Percentiles rank a stretch among this genome's conserved stretches.
Conservation (phyloP, 257 asterid species). For the Primulina huaijiensis region DNA sequence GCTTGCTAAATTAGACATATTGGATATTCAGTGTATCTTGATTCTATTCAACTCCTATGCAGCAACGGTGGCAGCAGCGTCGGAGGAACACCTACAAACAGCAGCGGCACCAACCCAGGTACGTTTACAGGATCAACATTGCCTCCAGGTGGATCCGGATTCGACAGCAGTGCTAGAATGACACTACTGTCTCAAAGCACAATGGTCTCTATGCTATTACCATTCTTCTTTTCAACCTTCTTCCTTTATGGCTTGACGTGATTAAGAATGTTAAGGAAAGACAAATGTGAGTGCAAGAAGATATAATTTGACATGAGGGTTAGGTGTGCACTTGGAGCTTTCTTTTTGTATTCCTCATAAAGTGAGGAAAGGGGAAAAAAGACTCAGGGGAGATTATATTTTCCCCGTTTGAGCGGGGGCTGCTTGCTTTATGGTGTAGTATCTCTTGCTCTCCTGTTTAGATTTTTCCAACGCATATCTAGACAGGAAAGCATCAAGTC, state of each 20-base stretch:
- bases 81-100: constrained; percentile 13
- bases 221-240: constrained; percentile 13
- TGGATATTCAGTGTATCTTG: background rate
- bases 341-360: constrained; percentile 21
- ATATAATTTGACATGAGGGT: background rate
- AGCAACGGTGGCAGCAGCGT: constrained; percentile 33
- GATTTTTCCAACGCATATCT: constrained; percentile 45
- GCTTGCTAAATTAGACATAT: background rate
- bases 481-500: constrained; percentile 32
- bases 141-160: constrained; percentile 35
- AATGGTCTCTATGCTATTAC: constrained; percentile 15
- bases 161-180: constrained; percentile 21
- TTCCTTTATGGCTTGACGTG: constrained; percentile 27
- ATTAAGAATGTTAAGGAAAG: constrained; percentile 2
- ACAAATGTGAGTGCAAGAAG: background rate
- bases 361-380: constrained; percentile 12
- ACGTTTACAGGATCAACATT: constrained; percentile 26
- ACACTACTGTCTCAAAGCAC: constrained; percentile 20
- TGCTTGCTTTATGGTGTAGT: no score
- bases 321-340: constrained; percentile 18
- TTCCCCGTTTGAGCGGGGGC: background rate
- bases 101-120: constrained; percentile 15
- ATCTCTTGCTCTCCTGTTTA: constrained; percentile 32
- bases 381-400: constrained; percentile 25
- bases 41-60: constrained; percentile 15